Percentiles rank a stretch among this genome's conserved stretches.
These are phyloP conservation scores for Globisporangium megalacanthum DNA, from an alignment of 352 stramenopile species.

Conservation along the genomic window DNA sequence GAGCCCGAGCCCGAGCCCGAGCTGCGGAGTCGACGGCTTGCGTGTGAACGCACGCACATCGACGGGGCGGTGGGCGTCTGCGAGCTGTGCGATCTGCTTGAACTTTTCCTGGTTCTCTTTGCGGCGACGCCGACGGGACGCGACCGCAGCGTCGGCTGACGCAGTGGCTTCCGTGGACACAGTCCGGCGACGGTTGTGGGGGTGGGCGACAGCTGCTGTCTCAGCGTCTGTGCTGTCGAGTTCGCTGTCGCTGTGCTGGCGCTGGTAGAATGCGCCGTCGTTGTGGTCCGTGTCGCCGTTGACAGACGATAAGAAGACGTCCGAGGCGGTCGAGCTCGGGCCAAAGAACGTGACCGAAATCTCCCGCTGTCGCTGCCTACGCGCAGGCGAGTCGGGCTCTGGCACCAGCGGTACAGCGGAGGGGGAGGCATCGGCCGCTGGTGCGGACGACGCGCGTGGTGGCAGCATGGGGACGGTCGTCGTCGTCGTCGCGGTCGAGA, in stretches of 20 bases:
- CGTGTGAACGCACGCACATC: conserved; percentile 41
- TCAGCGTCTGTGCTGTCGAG: conserved; percentile 9
- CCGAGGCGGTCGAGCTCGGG: conserved; percentile 23
- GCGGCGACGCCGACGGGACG: conserved; percentile 17
- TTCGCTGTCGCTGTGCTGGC: conserved; percentile 8
- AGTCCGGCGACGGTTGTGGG: too few species aligned
- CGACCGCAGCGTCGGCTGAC: background rate
- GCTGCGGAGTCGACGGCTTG: conserved; percentile 42
- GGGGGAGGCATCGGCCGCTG: too few species aligned
- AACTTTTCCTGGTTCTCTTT: conserved; percentile 49
- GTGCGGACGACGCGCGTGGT: too few species aligned
- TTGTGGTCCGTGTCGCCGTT: conserved; percentile 10
- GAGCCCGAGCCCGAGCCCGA: background rate
- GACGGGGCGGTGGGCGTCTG: conserved; percentile 51
- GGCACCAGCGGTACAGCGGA: too few species aligned
- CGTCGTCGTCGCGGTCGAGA: too few species aligned
- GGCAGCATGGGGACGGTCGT: too few species aligned
- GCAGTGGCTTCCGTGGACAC: conserved; percentile 4
- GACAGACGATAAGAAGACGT: conserved; percentile 20
- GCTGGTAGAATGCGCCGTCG: conserved; percentile 1
- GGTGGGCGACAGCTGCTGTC: conserved; percentile 1
- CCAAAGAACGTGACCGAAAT: conserved; percentile 39
- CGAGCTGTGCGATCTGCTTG: conserved; percentile 46
- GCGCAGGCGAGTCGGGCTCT: too few species aligned
- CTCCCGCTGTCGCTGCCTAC: conserved; percentile 10